Base-by-base conservation (phyloP, 306 rosid species). In the Echinosophora koreensis region DNA sequence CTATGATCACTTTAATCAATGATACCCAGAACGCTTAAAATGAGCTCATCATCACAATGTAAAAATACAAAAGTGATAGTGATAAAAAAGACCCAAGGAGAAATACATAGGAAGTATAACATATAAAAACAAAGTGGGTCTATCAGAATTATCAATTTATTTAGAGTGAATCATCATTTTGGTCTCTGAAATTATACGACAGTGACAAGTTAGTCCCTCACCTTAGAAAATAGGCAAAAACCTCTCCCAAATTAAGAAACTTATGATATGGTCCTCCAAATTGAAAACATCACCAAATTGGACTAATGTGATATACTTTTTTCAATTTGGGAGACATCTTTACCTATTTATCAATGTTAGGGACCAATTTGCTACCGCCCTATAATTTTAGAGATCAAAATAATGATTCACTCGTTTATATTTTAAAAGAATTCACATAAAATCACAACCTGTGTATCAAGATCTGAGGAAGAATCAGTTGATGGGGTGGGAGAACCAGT, bases 401-500 rank as follows among this genome's bases (percentile, higher is more conserved):
- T 1, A 1, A 22, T 22, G 22, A 22, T 22, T 22, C 22, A 22
- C 22, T 22, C 0, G 22, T 22, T 22, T 22, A 22, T 77, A 39
- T 0, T 39, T 39, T 7, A 39, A 6, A 39, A 39, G 44, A 39
- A 39, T 22, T 39, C 1, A 39, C 6, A 39, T 41, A 41, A 64
- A 56, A 66, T 39, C 14, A 76, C 85, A 55, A 88, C 98, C 93
- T 84, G 71, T 41, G 95, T 22, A 56, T 89, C 93, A 84, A 87
- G 87, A 88, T 85, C 92, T 66, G 95, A 88, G 38, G 90, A 90
- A 83, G 86, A 87, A 63, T 74, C 64, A 56, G 51, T 62, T 15
- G 89, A 85, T 17, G 78, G 84, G 51, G 83, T 63, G 22, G 90
- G 80, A 70, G 94, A 86, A 80, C 54, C 74, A 41, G 92, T 85